Evolutionary conservation across 768 basidiomycete species (phyloP).

Genomic region (Naganishia kalamii): DNA sequence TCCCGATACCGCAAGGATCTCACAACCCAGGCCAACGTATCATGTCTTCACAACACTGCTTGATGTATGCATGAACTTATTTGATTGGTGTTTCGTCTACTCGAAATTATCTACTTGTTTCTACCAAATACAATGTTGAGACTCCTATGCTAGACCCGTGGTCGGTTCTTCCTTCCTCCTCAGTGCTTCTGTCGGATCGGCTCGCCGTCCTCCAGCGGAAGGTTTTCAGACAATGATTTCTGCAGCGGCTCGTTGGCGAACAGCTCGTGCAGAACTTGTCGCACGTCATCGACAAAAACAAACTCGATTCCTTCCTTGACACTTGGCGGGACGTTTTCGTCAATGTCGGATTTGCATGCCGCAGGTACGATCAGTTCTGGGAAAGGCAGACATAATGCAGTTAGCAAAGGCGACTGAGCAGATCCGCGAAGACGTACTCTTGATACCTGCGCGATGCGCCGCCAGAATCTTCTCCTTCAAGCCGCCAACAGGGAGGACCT

Average conservation of each 20-base stretch:
- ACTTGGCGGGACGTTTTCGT: conserved; percentile 92
- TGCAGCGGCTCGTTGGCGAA: conserved; percentile 61
- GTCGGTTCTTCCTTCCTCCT: not conserved
- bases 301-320: conserved; percentile 92
- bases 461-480: conserved; percentile 71
- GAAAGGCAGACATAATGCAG: not conserved
- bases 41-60: too few relatives aligned
- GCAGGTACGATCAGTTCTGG: conserved; percentile 47
- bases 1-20: too few relatives aligned
- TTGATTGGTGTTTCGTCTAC: too few relatives aligned
- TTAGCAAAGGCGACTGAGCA: conserved; percentile 6
- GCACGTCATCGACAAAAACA: conserved; percentile 89
- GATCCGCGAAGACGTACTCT: conserved; percentile 52
- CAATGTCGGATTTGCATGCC: conserved; percentile 87
- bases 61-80: too few relatives aligned
- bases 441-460: conserved; percentile 93
- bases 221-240: conserved; percentile 64
- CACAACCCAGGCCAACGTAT: too few relatives aligned
- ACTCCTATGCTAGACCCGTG: conserved; percentile 2
- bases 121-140: not conserved
- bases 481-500: conserved; percentile 92
- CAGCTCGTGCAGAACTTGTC: conserved; percentile 79
- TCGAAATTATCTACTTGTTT: not conserved
- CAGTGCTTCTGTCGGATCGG: conserved; percentile 19
- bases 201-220: conserved; percentile 44